Evolutionary conservation across 2,329 filamentous ascomycete genomes (phyloP).

Genomic region (Ophiostoma piceae): DNA sequence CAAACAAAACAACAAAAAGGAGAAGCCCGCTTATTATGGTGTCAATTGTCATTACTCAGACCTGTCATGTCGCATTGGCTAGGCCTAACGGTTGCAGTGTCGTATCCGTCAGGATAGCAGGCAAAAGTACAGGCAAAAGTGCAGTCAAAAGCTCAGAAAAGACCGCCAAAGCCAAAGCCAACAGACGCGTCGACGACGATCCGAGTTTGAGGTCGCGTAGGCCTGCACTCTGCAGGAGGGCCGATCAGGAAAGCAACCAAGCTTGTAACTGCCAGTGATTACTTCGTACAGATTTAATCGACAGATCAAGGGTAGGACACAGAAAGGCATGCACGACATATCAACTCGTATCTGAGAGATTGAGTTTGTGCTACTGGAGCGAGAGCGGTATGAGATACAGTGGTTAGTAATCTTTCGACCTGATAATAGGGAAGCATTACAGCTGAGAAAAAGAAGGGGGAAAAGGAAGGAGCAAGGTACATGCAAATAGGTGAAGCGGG

Average conservation of each 20-base stretch:
- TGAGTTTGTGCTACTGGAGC: neutral
- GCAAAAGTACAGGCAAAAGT: neutral
- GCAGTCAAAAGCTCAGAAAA: neutral
- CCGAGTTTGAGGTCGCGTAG: neutral
- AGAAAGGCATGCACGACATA: slow-evolving; percentile 3
- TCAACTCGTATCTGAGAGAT: neutral
- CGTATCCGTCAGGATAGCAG: neutral
- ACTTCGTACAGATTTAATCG: too few relatives aligned
- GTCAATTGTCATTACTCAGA: neutral
- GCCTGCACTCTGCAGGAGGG: neutral
- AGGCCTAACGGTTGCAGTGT: neutral
- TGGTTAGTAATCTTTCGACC: neutral
- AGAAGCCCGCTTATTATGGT: neutral
- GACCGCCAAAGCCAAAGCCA: neutral
- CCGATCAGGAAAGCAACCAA: slow-evolving; percentile 6
- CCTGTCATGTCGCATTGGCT: slow-evolving; percentile 2
- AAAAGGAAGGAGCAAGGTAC: neutral
- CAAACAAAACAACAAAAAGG: neutral
- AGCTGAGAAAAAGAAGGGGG: neutral
- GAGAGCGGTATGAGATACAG: neutral
- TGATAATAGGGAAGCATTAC: neutral
- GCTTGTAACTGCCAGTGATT: neutral
- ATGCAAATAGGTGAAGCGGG: neutral
- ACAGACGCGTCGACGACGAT: neutral
- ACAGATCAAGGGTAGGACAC: neutral